Base-by-base conservation (phyloP, 1,284 basidiomycete species). In the Cystobasidiaceae sp. region DNA sequence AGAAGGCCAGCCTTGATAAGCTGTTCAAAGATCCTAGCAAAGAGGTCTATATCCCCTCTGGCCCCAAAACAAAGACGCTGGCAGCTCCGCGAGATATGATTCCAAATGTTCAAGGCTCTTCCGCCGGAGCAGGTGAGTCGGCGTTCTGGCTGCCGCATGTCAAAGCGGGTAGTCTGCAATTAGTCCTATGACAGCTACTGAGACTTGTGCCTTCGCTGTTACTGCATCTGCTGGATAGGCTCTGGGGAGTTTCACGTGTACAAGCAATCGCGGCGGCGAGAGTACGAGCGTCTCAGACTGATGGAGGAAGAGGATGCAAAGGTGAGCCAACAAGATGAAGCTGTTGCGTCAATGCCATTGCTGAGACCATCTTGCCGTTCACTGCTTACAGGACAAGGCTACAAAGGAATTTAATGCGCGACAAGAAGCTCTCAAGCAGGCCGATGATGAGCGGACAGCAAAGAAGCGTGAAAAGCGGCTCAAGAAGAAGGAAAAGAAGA, bases 221-320 rank as follows among this genome's bases (percentile, higher is more conserved):
- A n/a, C n/a, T n/a, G n/a, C n/a, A 19, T 23, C 11, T 52, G n/a
- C 28, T 13, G 1, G 32, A 8, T 44, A 64, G 93, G 93, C 50
- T 92, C 88, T 69, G 92, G 92, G 52, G 93, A 96, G 78, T 96
- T 96, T 73, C 96, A 99, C 75, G 96, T 99, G 3, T 99, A 98
- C 81, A 98, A 98, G 77, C 93, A 96, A 46, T 86, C 87, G 70
- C 80, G 96, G 68, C 82, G 94, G 74, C 82, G 93, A 74, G 96
- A 99, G 79, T 97, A 94, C 73, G 96, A 99, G 77, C 81, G 96
- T 52, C 77, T 98, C 60, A 91, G 89, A 78, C 73, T 94, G 8
- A 86, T 99, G 82, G 90, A 96, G 70, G 91, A 96, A 68, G 80
- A 85, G 70, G 78, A 85, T 8, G 81, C 83, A 73, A 87, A 88